These are phyloP conservation scores for Platanthera zijinensis DNA, from an alignment of 106 monocot genomes.

Conservation along the genomic window DNA sequence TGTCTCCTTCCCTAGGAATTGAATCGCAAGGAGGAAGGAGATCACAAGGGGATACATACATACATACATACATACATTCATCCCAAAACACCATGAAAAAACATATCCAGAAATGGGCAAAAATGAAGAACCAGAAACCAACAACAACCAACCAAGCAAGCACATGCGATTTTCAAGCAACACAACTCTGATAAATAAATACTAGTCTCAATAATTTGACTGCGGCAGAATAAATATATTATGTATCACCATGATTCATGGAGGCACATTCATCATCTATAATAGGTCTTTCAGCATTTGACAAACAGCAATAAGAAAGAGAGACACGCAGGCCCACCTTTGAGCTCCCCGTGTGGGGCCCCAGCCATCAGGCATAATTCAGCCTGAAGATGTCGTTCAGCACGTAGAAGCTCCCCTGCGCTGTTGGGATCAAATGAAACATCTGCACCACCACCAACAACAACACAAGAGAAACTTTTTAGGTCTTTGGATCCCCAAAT, in stretches of 20 bases:
- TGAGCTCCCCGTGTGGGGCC: background rate
- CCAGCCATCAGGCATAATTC: constrained; percentile 8
- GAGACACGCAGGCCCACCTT: background rate
- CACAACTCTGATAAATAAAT: background rate
- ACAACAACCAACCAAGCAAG: background rate
- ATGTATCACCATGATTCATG: background rate
- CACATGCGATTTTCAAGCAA: background rate
- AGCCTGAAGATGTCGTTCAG: constrained; percentile 14
- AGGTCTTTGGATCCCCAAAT: no score
- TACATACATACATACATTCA: no score
- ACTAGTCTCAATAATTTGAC: background rate
- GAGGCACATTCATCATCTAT: background rate
- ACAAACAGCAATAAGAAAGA: background rate
- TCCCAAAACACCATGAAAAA: background rate
- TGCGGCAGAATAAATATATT: background rate
- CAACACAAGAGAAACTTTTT: no score
- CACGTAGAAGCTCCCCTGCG: constrained; percentile 15
- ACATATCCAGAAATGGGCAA: background rate
- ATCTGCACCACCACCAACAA: constrained; percentile 3
- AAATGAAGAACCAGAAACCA: no score
- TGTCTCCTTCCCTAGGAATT: no score
- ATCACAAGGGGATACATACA: no score
- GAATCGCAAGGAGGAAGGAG: no score
- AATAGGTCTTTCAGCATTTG: no score
- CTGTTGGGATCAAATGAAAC: constrained; percentile 14